A percentile compares a stretch with the other conserved stretches of the same genome.
These are phyloP conservation scores for Lachnellula cervina DNA, from an alignment of 2,329 filamentous ascomycete genomes.

Conservation along the genomic window DNA sequence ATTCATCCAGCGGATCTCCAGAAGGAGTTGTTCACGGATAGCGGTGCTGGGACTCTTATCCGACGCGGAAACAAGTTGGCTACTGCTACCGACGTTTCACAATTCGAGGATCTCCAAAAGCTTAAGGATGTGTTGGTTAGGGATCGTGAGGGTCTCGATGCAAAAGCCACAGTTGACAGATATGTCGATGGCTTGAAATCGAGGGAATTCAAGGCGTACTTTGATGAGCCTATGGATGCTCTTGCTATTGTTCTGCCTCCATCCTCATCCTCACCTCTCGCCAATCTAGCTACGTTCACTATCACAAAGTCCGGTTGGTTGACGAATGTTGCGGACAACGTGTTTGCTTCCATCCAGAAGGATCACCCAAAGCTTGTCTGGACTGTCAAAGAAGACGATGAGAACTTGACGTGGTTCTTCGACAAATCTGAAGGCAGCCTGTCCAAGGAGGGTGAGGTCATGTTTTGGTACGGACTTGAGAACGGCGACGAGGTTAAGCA, in stretches of 20 bases:
- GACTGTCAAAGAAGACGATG: conserved; percentile 94
- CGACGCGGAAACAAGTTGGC: conserved; percentile 86
- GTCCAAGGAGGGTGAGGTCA: conserved; percentile 76
- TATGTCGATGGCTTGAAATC: conserved; percentile 76
- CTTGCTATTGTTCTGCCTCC: conserved; percentile 83
- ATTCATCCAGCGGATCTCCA: conserved; percentile 95
- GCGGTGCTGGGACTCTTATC: conserved; percentile 88
- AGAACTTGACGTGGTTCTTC: conserved; percentile 97
- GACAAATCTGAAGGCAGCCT: conserved; percentile 94
- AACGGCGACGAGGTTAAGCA: conserved; percentile 74
- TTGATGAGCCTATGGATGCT: conserved; percentile 89
- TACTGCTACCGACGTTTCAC: conserved; percentile 62
- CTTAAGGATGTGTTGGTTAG: conserved; percentile 79
- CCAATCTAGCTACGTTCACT: conserved; percentile 83
- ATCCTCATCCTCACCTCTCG: conserved; percentile 58
- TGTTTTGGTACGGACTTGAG: conserved; percentile 88
- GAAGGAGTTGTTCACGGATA: conserved; percentile 95
- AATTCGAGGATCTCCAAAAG: conserved; percentile 71
- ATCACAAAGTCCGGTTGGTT: conserved; percentile 95
- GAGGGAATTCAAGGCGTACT: conserved; percentile 86
- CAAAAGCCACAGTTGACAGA: conserved; percentile 76
- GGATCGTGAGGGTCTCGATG: conserved; percentile 76
- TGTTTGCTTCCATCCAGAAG: conserved; percentile 90
- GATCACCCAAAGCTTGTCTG: conserved; percentile 87
- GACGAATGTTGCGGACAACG: conserved; percentile 90